Base-by-base conservation (phyloP, 1,284 basidiomycete genomes). In the Fomes fomentarius region DNA sequence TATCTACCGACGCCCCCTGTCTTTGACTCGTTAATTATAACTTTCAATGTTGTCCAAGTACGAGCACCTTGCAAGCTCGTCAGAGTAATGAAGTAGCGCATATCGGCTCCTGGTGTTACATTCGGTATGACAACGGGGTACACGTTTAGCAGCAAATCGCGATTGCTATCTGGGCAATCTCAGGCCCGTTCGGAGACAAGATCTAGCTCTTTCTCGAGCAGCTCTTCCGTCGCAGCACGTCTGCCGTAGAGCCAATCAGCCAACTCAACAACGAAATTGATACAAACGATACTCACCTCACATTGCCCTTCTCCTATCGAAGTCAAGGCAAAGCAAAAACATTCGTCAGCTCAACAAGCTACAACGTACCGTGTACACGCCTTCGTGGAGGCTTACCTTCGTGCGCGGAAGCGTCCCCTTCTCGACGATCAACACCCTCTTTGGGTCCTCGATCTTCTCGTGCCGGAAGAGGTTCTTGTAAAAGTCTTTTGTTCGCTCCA, bases 301-400 rank as follows among this genome's bases (percentile, higher is more conserved):
- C 31, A 34, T 55, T 55, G n/a, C 53, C 53, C 24, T 55, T 55
- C 38, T 55, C 53, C 53, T 55, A 12, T 30, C 7, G 7, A 30
- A 7, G 28, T 12, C 28, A 6, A n/a, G n/a, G n/a, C n/a, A n/a
- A n/a, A n/a, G n/a, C n/a, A n/a, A n/a, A n/a, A 6, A 15, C 28
- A 26, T 2, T 2, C 19, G 22, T 37, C 31, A 25, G 14, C 10
- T 35, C 22, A 37, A 17, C 35, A 8, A 17, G 25, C 9, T 22
- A 34, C 8, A 21, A 22, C 24, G 11, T 1, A 21, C 14, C 7
- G 22, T 11, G 3, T 17, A 5, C 4, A 22, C n/a, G n/a, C n/a
- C n/a, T n/a, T 11, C 12, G 3, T 7, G 14, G 3, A 11, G 1
- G 34, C 54, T 17, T 11, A 51, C 54, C 45, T 21, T 38, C 8